Base-by-base conservation (phyloP, 805 yeast genomes). In the Barnettozyma pratensis region DNA sequence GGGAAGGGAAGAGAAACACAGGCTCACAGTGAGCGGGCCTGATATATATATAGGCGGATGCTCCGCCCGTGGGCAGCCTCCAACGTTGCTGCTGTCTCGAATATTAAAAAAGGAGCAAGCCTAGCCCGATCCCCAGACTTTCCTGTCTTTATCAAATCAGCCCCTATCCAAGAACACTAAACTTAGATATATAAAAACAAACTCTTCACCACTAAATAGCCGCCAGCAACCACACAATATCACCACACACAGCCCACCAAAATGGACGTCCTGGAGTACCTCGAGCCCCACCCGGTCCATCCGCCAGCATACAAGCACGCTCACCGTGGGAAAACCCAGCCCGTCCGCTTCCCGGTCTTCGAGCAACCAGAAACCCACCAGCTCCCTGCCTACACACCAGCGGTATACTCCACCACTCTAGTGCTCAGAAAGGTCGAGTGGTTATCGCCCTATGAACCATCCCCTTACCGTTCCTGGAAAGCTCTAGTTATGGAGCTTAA, bases 361-460 rank as follows among this genome's bases (percentile, higher is more conserved):
- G 75, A 71, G 32, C 50, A 53, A 30, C 37, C 39, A 2, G 61
- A 57, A 38, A 55, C 61, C 1, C 44, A 59, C 38, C 37, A 31
- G 2, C 75, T 86, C 6, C 97, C 97, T 1, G 47, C 51, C 0
- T 87, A 88, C 62, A 45, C 75, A 0, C 85, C 96, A 0, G 75
- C 95, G 0, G 79, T 85, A 1, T 74, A 79, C 55, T 76, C 80
- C 46, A 59, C 80, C 3, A 83, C 87, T 0, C 58, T 77, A 1
- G 74, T 84, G 1, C 62, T 76, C 6, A 71, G 90, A 57, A 91
- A 90, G 61, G 59, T 75, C 42, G 97, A 90, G 64, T 81, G 90
- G 84, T 52, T 79, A 2, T 75, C 87, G 4, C 97, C 97, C 0
- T 85, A 83, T 61, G 90, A 85, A 55, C 70, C 80, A 3, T 75